Evolutionary conservation across 1,284 basidiomycete genomes (phyloP), one percentile per base, ranked within the genome.

Genomic region (Meripilus lineatus): DNA sequence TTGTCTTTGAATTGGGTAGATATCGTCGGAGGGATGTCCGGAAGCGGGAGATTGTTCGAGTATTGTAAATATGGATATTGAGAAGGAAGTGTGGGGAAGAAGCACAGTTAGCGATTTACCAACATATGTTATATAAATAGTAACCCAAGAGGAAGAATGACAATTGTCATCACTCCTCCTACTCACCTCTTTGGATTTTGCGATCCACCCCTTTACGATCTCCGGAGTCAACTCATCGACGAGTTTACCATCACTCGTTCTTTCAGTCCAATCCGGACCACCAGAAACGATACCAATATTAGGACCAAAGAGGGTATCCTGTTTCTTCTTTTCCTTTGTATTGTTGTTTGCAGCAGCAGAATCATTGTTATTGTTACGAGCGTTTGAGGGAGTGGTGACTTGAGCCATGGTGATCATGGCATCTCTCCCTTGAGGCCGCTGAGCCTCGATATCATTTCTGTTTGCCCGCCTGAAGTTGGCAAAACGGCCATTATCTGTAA

Each of bases 151-250:
- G 28, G 18, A 13, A 26, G n/a, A 18, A 39, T 8, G 34, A 30
- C 11, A 30, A 42, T 15, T 3, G 28, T 34, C 10, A 56, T 20
- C n/a, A n/a, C n/a, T n/a, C n/a, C n/a, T n/a, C 51, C 68, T 56
- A 55, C 70, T 55, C 49, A 90, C 89, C 74, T 89, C 81, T 68
- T 90, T 92, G 65, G 83, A 87, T 68, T 81, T 87, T 45, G 82
- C 80, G 20, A 93, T 79, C 91, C 91, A 94, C 15, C 66, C 64
- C 60, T 79, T 84, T 50, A 94, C 82, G 36, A 87, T 72, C 46
- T 89, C 85, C 3, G 84, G 79, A 0, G 84, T 84, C 30, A 92
- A 72, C 57, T 82, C 80, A 53, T 86, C 82, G 26, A 68, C 67
- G 14, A 58, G 73, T 63, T 71, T 76, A 40, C 72, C 68, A n/a